Evolutionary conservation across 805 yeast species (phyloP).

Genomic region (Brettanomyces nanus): DNA sequence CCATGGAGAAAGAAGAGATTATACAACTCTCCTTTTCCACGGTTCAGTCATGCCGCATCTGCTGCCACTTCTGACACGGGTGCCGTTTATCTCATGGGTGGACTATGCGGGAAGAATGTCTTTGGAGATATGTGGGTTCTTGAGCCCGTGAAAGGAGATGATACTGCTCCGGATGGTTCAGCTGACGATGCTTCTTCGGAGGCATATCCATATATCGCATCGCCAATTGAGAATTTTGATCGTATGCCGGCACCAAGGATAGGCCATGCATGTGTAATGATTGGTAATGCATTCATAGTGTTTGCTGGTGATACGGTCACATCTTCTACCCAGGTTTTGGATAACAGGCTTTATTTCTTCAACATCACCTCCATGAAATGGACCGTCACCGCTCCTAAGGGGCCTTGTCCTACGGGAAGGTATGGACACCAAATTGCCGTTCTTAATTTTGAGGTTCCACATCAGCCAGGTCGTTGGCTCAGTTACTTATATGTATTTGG

Average conservation of each 20-base stretch:
- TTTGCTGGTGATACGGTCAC: slow-evolving; percentile 96
- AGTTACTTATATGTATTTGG: slow-evolving; percentile 77
- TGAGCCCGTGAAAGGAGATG: slow-evolving; percentile 32
- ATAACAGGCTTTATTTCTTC: slow-evolving; percentile 83
- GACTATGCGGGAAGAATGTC: slow-evolving; percentile 84
- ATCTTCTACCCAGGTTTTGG: slow-evolving; percentile 68
- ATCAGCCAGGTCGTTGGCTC: slow-evolving; percentile 27
- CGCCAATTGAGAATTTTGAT: slow-evolving; percentile 61
- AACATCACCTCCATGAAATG: slow-evolving; percentile 70
- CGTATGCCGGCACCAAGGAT: slow-evolving; percentile 92
- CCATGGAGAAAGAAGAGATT: slow-evolving; percentile 67
- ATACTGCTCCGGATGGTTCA: not conserved
- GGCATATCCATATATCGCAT: slow-evolving; percentile 30
- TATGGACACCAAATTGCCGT: slow-evolving; percentile 90
- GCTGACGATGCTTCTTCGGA: slow-evolving; percentile 16
- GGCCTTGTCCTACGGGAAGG: slow-evolving; percentile 79
- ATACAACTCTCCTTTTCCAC: slow-evolving; percentile 79
- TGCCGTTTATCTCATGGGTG: slow-evolving; percentile 88
- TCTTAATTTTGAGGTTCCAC: slow-evolving; percentile 48
- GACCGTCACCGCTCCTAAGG: slow-evolving; percentile 70
- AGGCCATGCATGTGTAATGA: slow-evolving; percentile 85
- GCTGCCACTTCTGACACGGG: slow-evolving; percentile 68
- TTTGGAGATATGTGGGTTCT: slow-evolving; percentile 95
- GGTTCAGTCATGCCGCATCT: slow-evolving; percentile 88
- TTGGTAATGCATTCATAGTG: slow-evolving; percentile 91